These are phyloP conservation scores for Dactylellina drechsleri DNA, from an alignment of 2,329 filamentous ascomycete species.

Conservation along the genomic window DNA sequence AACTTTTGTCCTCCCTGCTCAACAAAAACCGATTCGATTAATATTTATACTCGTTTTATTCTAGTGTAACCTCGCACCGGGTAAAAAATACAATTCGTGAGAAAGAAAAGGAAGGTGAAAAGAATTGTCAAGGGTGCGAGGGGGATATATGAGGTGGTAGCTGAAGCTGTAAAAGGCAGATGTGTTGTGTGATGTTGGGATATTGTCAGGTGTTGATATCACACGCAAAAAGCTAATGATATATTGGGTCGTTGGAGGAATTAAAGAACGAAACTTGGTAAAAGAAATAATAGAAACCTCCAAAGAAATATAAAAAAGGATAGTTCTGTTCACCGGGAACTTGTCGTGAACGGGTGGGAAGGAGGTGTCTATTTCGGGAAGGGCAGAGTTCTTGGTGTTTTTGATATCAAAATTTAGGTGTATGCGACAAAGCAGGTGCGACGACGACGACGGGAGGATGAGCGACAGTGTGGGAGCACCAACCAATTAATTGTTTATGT, in stretches of 20 bases:
- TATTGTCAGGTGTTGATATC: constrained; percentile 50
- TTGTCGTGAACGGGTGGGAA: neutral
- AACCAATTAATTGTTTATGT: constrained; percentile 20
- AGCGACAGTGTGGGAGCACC: constrained; percentile 47
- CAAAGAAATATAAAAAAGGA: neutral
- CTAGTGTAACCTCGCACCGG: neutral
- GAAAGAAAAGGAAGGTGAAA: constrained; percentile 12
- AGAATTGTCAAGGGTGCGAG: neutral
- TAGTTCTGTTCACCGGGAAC: constrained; percentile 38
- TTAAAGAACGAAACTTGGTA: neutral
- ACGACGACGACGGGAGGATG: constrained; percentile 4
- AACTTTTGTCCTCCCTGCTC: constrained; percentile 17
- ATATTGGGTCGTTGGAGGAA: neutral
- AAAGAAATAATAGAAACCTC: neutral
- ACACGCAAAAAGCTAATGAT: constrained; percentile 51
- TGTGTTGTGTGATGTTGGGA: constrained; percentile 46
- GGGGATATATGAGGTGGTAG: constrained; percentile 22
- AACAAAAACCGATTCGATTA: constrained; percentile 20
- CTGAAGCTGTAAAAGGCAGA: neutral
- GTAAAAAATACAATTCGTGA: too few relatives aligned
- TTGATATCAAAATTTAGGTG: constrained; percentile 1
- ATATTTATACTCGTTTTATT: constrained; percentile 8
- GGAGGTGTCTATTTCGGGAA: neutral
- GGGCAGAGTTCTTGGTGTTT: neutral
- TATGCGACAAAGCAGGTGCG: neutral